Conservation (phyloP, 805 yeast species). For the Tetrapisispora pingtungensis region DNA sequence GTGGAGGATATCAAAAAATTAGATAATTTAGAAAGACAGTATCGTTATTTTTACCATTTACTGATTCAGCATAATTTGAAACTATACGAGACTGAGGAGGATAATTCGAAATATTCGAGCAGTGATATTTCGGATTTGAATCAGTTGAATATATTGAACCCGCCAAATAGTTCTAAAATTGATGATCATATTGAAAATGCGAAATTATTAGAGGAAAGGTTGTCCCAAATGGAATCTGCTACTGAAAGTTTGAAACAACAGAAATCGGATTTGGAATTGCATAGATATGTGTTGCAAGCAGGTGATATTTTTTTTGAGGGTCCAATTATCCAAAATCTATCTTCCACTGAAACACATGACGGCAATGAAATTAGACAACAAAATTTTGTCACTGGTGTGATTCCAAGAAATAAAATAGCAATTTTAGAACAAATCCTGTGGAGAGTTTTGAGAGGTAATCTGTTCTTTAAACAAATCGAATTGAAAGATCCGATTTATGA, state of each 20-base stretch:
- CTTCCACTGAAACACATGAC: constrained; percentile 4
- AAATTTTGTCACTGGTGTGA: constrained; percentile 56
- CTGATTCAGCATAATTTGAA: constrained; percentile 41
- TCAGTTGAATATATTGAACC: constrained; percentile 23
- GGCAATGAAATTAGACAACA: no score
- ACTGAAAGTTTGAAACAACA: constrained; percentile 47
- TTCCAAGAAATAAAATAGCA: constrained; percentile 47
- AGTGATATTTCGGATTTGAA: no score
- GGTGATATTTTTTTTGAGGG: constrained; percentile 39
- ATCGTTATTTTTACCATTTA: constrained; percentile 42
- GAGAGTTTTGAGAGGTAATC: constrained; percentile 67
- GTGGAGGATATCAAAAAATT: constrained; percentile 77
- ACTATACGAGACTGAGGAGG: constrained; percentile 18
- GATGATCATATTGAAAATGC: constrained; percentile 63
- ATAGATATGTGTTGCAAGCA: constrained; percentile 42
- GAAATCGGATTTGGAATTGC: constrained; percentile 53
- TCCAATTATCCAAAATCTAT: constrained; percentile 7
- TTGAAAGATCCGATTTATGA: constrained; percentile 49
- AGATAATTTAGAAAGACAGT: constrained; percentile 85
- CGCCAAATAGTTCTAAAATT: constrained; percentile 46
- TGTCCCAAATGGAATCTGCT: constrained; percentile 60
- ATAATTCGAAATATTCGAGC: background rate
- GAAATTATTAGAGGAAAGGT: constrained; percentile 60
- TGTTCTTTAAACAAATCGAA: constrained; percentile 50
- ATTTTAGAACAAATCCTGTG: constrained; percentile 61